Evolutionary conservation across 352 stramenopile genomes (phyloP), one percentile per base, ranked within the genome.

Genomic region (Pythium pyrilobum): DNA sequence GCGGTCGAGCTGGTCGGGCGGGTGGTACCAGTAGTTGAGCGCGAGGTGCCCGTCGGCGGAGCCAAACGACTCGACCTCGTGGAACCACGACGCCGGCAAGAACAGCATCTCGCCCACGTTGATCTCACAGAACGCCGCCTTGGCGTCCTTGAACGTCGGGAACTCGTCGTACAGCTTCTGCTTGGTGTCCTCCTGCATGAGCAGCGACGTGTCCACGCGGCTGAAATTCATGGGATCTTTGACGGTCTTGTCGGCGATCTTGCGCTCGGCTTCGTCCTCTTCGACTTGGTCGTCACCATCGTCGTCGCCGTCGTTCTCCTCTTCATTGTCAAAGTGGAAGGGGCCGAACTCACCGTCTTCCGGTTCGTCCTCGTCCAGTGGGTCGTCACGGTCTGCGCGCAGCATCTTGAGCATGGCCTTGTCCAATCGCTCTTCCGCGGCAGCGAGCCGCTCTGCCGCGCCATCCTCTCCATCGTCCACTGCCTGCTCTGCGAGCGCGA

Each of bases 51-150:
- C 83, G 23, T 83, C 72, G 4, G 54, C 53, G 20, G 76, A 71
- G 16, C 71, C 69, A 33, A 81, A 89, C 9, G 91, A 98, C 52
- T 87, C 87, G 10, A 99, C 96, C 59, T 98, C 91, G 65, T 99
- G 96, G 67, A 99, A 99, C 96, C 96, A 99, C 9, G 90, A 96
- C 13, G 95, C 94, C 32, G 96, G 96, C 20, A 99, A 74, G 56
- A 97, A 99, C 12, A 99, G 70, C 71, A 98, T 97, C 41, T 98
- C 78, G n/a, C 96, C 96, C 18, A 74, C 86, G 31, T 82, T 59
- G 21, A 99, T 53, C 34, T 96, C 75, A 44, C 80, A 89, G 38
- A 82, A 84, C 2, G 78, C 77, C 11, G 59, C 68, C 31, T 80
- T 88, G 13, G 78, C 80, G 23, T 74, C 31, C 15, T 39, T 49